Evolutionary conservation across 495 filamentous ascomycete species (phyloP).

Genomic region (Neurospora sp.): DNA sequence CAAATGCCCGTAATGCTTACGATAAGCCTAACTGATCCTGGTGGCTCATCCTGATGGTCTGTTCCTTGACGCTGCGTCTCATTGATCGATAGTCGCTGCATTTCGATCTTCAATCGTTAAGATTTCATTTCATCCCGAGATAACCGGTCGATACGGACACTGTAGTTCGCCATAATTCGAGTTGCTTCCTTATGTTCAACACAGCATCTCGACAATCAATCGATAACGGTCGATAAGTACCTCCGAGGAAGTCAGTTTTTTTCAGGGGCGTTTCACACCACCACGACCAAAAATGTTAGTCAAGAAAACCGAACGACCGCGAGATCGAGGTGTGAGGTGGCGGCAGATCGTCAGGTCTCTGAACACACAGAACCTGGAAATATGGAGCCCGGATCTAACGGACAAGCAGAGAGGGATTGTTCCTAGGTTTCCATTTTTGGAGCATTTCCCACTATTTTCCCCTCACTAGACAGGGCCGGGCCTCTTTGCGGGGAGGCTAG

Average conservation of each 20-base stretch:
- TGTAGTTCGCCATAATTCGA: not conserved
- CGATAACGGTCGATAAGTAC: not conserved
- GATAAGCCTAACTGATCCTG: not conserved
- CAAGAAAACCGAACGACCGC: not conserved
- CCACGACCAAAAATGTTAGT: not conserved
- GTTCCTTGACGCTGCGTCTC: not conserved
- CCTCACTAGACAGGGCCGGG: not conserved
- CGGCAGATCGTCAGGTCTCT: not conserved
- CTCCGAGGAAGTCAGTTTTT: not conserved
- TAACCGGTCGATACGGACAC: not conserved
- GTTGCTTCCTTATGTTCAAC: not conserved
- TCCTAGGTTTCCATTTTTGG: not conserved
- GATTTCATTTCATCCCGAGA: not conserved
- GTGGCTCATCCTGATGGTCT: not conserved
- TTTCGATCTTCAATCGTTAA: not conserved
- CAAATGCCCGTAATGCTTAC: not conserved
- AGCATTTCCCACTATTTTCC: not conserved
- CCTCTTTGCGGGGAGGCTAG: not conserved
- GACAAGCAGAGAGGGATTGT: not conserved
- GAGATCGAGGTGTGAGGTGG: not conserved
- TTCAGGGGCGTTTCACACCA: not conserved
- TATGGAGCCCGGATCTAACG: not conserved
- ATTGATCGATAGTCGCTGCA: not conserved
- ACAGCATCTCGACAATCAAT: not conserved
- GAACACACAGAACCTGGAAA: not conserved